Percentiles rank a stretch among this genome's conserved stretches.
Conservation (phyloP, 176 grass and related monocot species). For the Melocanna baccifera region DNA sequence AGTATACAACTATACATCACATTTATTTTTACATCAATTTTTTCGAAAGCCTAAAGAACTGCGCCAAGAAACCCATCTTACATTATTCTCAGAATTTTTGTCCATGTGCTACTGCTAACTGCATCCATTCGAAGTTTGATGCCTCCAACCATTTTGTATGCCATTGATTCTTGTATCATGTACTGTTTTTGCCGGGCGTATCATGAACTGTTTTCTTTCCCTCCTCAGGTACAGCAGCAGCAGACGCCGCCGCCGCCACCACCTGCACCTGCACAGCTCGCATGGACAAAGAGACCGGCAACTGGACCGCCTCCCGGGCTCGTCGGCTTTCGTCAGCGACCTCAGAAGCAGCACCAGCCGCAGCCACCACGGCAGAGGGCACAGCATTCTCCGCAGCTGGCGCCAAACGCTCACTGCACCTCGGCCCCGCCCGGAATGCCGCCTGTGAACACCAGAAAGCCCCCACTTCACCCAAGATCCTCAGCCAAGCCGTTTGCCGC, state of each 20-base stretch:
- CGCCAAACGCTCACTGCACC: not conserved
- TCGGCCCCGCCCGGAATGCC: not conserved
- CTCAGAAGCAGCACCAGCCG: not conserved
- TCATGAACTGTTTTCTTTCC: not conserved
- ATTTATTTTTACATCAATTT: not conserved
- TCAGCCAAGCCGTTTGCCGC: not conserved
- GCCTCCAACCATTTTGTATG: not conserved
- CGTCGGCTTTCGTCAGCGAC: not conserved
- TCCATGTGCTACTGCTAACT: not conserved
- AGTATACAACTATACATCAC: not conserved
- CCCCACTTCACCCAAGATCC: not conserved
- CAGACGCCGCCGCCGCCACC: not conserved
- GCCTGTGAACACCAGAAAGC: not conserved
- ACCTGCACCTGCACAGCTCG: not conserved
- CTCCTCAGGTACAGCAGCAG: not conserved
- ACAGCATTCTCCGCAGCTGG: not conserved
- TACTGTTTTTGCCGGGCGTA: too few species aligned
- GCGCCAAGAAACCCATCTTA: not conserved
- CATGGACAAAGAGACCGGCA: not conserved
- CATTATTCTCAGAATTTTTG: not conserved
- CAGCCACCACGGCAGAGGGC: not conserved
- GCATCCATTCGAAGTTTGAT: not conserved
- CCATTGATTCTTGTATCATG: not conserved
- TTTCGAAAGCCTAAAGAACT: too few species aligned
- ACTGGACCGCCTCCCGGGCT: not conserved